These are phyloP conservation scores for Penicillium desertorum DNA, from an alignment of 495 filamentous ascomycete genomes.

Conservation along the genomic window DNA sequence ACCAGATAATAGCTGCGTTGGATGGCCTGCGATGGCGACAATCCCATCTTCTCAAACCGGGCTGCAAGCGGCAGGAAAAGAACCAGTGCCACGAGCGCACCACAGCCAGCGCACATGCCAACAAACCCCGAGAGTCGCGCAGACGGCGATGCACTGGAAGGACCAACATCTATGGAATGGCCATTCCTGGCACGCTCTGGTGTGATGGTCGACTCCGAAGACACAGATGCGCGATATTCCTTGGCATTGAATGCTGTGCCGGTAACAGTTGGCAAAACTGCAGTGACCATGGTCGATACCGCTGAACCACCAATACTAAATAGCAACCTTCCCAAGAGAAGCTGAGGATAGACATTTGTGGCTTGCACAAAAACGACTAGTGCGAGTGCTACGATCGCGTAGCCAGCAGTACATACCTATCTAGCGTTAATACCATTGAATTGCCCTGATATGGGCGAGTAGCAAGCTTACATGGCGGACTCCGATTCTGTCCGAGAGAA, in stretches of 20 bases:
- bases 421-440: not conserved
- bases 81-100: conserved; percentile 77
- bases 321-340: conserved; percentile 79
- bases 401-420: conserved; percentile 75
- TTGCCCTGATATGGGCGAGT: not conserved
- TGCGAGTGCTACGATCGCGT: conserved; percentile 71
- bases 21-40: conserved; percentile 67
- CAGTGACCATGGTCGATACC: conserved; percentile 96
- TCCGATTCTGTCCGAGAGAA: conserved; percentile 85
- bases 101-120: conserved; percentile 87
- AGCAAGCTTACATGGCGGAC: conserved; percentile 60
- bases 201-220: conserved; percentile 64
- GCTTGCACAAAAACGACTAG: conserved; percentile 82
- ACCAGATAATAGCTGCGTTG: conserved; percentile 83
- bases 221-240: conserved; percentile 46
- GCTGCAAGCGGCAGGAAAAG: conserved; percentile 87
- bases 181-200: conserved; percentile 46
- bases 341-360: conserved; percentile 82
- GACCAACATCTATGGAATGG: conserved; percentile 14
- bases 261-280: conserved; percentile 85
- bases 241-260: conserved; percentile 31
- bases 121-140: conserved; percentile 82
- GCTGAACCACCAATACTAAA: conserved; percentile 92
- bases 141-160: conserved; percentile 38
- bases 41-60: conserved; percentile 64